Evolutionary conservation across 208 protist species (phyloP), one percentile per base, ranked within the genome.

Genomic region (Sergeia podlipaevii): DNA sequence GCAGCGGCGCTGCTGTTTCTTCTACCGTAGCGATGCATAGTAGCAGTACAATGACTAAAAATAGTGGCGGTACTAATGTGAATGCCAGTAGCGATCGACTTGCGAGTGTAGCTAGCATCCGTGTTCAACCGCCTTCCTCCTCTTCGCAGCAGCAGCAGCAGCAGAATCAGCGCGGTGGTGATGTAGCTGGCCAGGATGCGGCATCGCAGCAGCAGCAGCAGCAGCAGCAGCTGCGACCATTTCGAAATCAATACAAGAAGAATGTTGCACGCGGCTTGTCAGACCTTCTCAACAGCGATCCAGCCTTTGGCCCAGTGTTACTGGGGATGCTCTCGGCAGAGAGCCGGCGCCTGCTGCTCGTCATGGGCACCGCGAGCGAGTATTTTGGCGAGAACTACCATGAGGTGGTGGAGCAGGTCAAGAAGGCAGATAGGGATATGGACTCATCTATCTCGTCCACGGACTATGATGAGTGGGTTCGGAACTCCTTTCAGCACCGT

Each of bases 281-380:
- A 2, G 47, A 65, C 23, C 18, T 94, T 33, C 65, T 94, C 21
- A 77, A 75, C 51, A 45, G 54, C 23, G 82, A 94, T 41, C 52
- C 71, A 0, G 30, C 37, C 0, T 42, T 84, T 23, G 78, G 79
- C 4, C 49, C 49, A 4, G 49, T 59, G 32, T 51, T 94, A 17
- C 69, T 91, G 18, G 52, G 54, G n/a, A 45, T 57, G 36, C 64
- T 94, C 7, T 80, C 77, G 7, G 80, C 73, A 4, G 87, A 94
- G 41, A 81, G 78, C 30, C 72, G 79, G 6, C 80, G 87, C 2
- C 61, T 89, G 51, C 49, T 94, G 49, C 63, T 94, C 0, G 75
- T 94, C 28, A 86, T 91, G 75, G 74, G 80, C 2, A 91, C 83
- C 5, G 76, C 87, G 8, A 85, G 68, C 33, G 87, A 94, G 66